These are phyloP conservation scores for Scytalidium sp. DNA, from an alignment of 2,329 filamentous ascomycete genomes.

Conservation along the genomic window DNA sequence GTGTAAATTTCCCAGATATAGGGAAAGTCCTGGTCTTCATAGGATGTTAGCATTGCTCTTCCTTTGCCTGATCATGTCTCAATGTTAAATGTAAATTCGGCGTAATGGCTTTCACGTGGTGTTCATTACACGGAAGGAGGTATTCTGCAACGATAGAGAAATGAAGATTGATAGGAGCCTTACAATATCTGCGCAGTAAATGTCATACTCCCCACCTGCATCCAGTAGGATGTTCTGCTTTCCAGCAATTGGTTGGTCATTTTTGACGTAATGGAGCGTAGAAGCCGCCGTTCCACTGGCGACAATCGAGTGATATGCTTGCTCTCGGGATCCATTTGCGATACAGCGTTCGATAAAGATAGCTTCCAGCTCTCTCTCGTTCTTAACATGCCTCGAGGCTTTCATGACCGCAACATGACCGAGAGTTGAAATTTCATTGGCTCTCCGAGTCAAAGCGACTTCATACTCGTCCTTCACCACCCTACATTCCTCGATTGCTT, in stretches of 20 bases:
- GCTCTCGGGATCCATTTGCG: conserved; percentile 71
- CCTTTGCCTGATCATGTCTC: no score
- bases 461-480: conserved; percentile 75
- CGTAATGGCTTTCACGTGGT: no score
- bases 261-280: conserved; percentile 84
- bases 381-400: conserved; percentile 60
- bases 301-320: conserved; percentile 85
- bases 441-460: conserved; percentile 68
- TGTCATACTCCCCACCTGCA: conserved; percentile 73
- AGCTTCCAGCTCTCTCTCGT: conserved; percentile 82
- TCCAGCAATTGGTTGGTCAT: conserved; percentile 64
- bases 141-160: conserved; percentile 1
- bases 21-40: conserved; percentile 86
- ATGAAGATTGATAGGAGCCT: conserved; percentile 20
- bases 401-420: conserved; percentile 64
- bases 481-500: conserved; percentile 65
- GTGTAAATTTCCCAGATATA: conserved; percentile 66
- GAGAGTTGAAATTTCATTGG: conserved; percentile 66
- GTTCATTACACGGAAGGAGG: no score
- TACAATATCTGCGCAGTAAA: conserved; percentile 68
- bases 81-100: no score
- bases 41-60: conserved; percentile 44
- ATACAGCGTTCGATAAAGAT: conserved; percentile 76
- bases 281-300: conserved; percentile 77
- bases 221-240: conserved; percentile 83